Percentiles rank a stretch among this genome's conserved stretches.
phyloP scores from a whole-genome alignment of 2,329 filamentous ascomycete genomes.

The Paecilomyces variotii region DNA sequence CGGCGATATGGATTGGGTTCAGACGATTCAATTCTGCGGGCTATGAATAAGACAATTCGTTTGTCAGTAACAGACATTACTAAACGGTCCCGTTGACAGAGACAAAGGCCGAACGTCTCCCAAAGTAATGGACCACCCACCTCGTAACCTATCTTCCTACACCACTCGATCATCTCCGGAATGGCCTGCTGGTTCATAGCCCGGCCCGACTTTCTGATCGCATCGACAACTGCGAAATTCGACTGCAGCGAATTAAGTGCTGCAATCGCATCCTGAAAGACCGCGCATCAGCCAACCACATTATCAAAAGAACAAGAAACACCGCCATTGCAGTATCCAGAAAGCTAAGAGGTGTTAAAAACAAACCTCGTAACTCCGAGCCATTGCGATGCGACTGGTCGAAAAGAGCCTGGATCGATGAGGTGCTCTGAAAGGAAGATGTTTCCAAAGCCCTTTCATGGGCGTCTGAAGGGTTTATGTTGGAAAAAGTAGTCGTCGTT shows the following conservation, averaged over 20 bases:
- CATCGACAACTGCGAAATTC: slow-evolving; percentile 70
- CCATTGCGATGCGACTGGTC: slow-evolving; percentile 23
- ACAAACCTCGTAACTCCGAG: slow-evolving; percentile 33
- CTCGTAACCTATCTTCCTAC: slow-evolving; percentile 65
- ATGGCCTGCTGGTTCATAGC: slow-evolving; percentile 67
- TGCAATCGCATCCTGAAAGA: slow-evolving; percentile 56
- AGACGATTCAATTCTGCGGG: slow-evolving; percentile 53
- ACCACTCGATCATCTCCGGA: slow-evolving; percentile 75
- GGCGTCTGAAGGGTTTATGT: slow-evolving; percentile 6
- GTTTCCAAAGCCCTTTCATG: slow-evolving; percentile 21
- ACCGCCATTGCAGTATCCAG: not conserved
- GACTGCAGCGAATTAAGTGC: slow-evolving; percentile 71
- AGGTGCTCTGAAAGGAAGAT: slow-evolving; percentile 10
- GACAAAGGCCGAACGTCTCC: not conserved
- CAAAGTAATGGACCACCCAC: slow-evolving; percentile 38
- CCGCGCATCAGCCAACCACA: slow-evolving; percentile 7
- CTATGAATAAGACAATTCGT: slow-evolving; percentile 27
- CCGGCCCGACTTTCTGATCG: slow-evolving; percentile 65
- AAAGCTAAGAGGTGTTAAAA: not conserved
- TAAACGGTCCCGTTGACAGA: not conserved
- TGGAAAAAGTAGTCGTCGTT: not conserved
- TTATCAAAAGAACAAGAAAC: not conserved
- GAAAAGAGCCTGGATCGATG: slow-evolving; percentile 20
- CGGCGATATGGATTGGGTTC: slow-evolving; percentile 73
- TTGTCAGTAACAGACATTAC: not conserved